A percentile compares a stretch with the other conserved stretches of the same genome.
phyloP scores from a whole-genome alignment of 192 early-diverging fungal genomes.

The Helicostylum pulchrum region DNA sequence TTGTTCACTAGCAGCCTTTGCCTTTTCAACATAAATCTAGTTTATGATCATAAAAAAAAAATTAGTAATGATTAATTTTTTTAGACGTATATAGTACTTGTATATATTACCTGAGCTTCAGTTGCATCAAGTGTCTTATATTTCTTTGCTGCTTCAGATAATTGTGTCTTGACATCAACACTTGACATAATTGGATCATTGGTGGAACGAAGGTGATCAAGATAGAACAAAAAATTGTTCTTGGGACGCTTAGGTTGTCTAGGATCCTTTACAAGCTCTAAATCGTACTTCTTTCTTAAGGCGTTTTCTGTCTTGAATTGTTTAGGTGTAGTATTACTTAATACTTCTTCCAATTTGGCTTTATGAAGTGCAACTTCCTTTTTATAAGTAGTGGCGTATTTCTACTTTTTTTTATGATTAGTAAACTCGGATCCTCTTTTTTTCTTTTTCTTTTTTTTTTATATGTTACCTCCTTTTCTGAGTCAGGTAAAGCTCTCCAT shows the following conservation, averaged over 20 bases:
- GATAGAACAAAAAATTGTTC: slow-evolving; percentile 28
- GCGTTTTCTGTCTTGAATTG: slow-evolving; percentile 29
- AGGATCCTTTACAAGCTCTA: slow-evolving; percentile 29
- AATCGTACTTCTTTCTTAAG: slow-evolving; percentile 23
- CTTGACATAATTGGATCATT: background rate
- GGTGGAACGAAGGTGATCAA: slow-evolving; percentile 16
- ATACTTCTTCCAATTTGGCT: background rate
- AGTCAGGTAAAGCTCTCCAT: slow-evolving; percentile 21
- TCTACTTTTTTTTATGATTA: background rate
- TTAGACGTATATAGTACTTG: background rate
- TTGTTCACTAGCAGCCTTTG: background rate
- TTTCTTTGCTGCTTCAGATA: background rate
- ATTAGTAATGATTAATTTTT: background rate
- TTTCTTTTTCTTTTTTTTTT: no score
- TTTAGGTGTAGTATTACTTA: slow-evolving; percentile 24
- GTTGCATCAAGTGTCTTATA: background rate
- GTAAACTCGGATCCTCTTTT: no score
- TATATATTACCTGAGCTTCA: slow-evolving; percentile 16
- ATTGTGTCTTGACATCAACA: background rate
- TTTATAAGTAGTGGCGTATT: background rate
- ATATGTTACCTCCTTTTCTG: slow-evolving; percentile 24
- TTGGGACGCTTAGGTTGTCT: slow-evolving; percentile 24
- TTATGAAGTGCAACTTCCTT: slow-evolving; percentile 1
- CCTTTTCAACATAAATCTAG: background rate
- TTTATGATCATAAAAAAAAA: background rate